Evolutionary conservation across 805 yeast genomes (phyloP), one percentile per base, ranked within the genome.

Genomic region (Zygotorulaspora sp.): DNA sequence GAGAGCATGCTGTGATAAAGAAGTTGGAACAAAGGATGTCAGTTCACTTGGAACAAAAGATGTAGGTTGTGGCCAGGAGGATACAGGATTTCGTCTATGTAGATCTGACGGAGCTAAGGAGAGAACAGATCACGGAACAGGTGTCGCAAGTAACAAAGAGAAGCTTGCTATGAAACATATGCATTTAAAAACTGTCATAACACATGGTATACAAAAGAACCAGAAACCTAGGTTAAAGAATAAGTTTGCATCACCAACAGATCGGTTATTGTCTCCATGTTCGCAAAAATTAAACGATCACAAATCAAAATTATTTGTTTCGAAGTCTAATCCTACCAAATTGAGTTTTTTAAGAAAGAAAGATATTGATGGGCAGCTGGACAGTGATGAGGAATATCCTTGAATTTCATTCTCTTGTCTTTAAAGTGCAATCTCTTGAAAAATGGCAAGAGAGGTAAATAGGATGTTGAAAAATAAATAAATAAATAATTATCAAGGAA

Each of bases 231-330:
- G 41, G 28, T 26, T 34, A n/a, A 49, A 44, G 47, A 42, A 52
- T 39, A 57, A 57, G 24, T 56, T 63, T 44, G 63, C 75, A 6
- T 75, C 80, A 10, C 82, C 82, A 30, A 77, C 83, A 2, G 83
- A 77, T 48, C 71, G 64, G 33, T 45, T 76, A 45, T 55, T 77
- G 56, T 75, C 80, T 3, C 82, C 83, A 19, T 74, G 80, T 50
- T 68, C 80, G 1, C 72, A 74, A 45, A 77, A 74, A 54, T 56
- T 77, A 43, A 72, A 57, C 43, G 71, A 70, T 24, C 78, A 74
- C 47, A 72, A 68, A 55, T 44, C 58, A 6, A 56, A 50, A 45
- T 38, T 56, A 30, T 47, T 41, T 29, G 40, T 35, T 13, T 36
- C 48, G 11, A 47, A 45, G 17, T 36, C 51, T 11, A 43, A 47